Evolutionary conservation across 2,329 filamentous ascomycete genomes (phyloP), one percentile per base, ranked within the genome.

Genomic region (Diaporthe caulivora): DNA sequence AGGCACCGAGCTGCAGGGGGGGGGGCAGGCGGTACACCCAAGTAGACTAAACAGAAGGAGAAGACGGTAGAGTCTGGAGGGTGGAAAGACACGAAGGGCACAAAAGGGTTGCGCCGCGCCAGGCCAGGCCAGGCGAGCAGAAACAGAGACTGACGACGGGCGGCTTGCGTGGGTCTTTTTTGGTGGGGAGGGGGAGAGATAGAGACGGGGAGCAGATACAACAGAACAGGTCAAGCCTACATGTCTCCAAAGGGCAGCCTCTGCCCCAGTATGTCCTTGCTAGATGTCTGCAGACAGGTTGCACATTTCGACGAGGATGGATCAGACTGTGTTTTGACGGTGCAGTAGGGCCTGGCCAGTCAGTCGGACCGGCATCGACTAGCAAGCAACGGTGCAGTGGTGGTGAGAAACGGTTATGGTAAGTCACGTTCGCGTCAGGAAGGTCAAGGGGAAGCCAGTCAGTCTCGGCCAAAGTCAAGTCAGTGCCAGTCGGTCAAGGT

Each of bases 171-270:
- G 62, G 58, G 53, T 68, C 40, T 53, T 60, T 57, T 60, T 60
- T 58, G 44, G 40, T 49, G 53, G 71, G 64, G 55, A 51, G 44
- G 24, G 40, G 40, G 40, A 24, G n/a, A 47, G 62, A 58, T 40
- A 65, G 60, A 65, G 60, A 57, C 55, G 24, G 18, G 37, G 29
- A 60, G 29, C 44, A 2, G 60, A 37, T 21, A 47, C 58, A 53
- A 53, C 57, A 62, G 69, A 71, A 71, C 44, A 71, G 58, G 69
- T 62, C 69, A 51, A 54, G 69, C 69, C 55, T 71, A 71, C 69
- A 71, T 71, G 69, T 71, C 69, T 71, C 69, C 69, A 71, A 60
- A 71, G 69, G 69, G 69, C 69, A 71, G 69, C 49, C 58, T 71
- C 53, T 60, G 55, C 69, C 69, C 69, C 55, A 71, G 57, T 60